Percentiles rank a stretch among this genome's conserved stretches.
These are phyloP conservation scores for Dillenia suffruticosa DNA, from an alignment of 164 flowering plant species.

Conservation along the genomic window DNA sequence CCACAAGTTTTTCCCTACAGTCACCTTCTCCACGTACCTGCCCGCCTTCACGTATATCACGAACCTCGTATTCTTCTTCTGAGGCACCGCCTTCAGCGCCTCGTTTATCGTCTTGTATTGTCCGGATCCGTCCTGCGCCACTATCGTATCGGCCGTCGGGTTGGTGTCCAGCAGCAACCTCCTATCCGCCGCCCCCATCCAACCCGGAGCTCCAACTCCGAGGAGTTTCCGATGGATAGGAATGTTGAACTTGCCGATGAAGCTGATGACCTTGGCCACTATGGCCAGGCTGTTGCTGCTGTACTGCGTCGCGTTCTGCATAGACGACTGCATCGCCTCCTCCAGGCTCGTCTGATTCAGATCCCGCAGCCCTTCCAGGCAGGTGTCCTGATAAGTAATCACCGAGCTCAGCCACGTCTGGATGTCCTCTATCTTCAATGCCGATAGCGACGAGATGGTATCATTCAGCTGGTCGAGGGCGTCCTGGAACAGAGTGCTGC, in stretches of 20 bases:
- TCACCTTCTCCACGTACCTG: constrained; percentile 43
- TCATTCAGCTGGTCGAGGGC: constrained; percentile 49
- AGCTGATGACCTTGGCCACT: constrained; percentile 31
- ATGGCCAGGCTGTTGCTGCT: constrained; percentile 76
- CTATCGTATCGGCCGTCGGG: constrained; percentile 29
- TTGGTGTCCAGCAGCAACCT: constrained; percentile 37
- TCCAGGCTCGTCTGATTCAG: constrained; percentile 10
- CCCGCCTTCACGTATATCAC: constrained; percentile 68
- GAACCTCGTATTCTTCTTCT: constrained; percentile 39
- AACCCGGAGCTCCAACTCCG: constrained; percentile 5
- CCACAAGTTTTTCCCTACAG: constrained; percentile 43
- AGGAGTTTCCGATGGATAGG: constrained; percentile 48
- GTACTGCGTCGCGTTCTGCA: constrained; percentile 53
- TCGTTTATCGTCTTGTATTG: constrained; percentile 33
- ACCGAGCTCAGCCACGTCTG: constrained; percentile 73
- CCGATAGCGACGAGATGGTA: constrained; percentile 40
- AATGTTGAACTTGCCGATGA: constrained; percentile 29
- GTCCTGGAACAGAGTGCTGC: constrained; percentile 39
- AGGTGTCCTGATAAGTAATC: constrained; percentile 56
- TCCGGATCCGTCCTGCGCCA: constrained; percentile 53
- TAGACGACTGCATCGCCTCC: constrained; percentile 12
- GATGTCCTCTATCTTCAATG: constrained; percentile 33
- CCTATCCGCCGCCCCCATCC: constrained; percentile 18
- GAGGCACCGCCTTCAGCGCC: constrained; percentile 37
- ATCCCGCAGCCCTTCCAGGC: constrained; percentile 60